Evolutionary conservation across 2,329 filamentous ascomycete species (phyloP).

Genomic region (Pseudogymnoascus sp.): DNA sequence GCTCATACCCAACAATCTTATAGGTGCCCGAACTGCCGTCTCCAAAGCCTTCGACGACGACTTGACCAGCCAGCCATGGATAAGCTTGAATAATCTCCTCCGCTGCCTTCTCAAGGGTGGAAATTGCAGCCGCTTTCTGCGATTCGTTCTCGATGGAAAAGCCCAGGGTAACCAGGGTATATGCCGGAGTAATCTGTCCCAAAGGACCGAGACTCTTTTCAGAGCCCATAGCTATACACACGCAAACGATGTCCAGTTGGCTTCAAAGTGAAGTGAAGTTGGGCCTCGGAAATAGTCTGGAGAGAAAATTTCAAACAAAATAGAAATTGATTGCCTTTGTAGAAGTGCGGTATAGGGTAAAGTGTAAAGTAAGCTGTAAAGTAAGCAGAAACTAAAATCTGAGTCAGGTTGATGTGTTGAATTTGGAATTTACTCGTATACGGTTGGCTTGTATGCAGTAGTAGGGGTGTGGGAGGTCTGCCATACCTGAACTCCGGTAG

Average conservation of each 20-base stretch:
- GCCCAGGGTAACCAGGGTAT: neutral
- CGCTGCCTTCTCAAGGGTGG: neutral
- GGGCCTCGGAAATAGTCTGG: too few species aligned
- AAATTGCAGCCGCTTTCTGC: neutral
- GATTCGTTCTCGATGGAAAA: neutral
- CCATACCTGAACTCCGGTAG: too few species aligned
- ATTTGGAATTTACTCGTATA: too few species aligned
- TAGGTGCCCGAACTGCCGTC: slow-evolving; percentile 8
- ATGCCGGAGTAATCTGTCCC: neutral
- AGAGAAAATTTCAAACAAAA: too few species aligned
- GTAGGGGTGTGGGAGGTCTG: too few species aligned
- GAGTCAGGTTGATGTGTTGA: neutral
- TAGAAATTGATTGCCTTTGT: neutral
- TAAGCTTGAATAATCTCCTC: neutral
- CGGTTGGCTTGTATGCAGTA: too few species aligned
- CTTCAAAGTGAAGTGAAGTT: neutral
- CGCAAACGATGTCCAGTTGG: neutral
- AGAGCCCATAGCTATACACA: neutral
- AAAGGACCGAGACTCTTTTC: neutral
- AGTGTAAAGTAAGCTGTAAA: neutral
- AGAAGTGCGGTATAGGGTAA: neutral
- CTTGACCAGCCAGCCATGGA: slow-evolving; percentile 11
- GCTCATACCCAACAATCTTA: neutral
- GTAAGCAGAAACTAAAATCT: neutral
- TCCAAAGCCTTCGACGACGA: neutral